A percentile compares a stretch with the other conserved stretches of the same genome.
Evolutionary conservation across 2,329 filamentous ascomycete species (phyloP).

Genomic region (Fusarium torreyae): DNA sequence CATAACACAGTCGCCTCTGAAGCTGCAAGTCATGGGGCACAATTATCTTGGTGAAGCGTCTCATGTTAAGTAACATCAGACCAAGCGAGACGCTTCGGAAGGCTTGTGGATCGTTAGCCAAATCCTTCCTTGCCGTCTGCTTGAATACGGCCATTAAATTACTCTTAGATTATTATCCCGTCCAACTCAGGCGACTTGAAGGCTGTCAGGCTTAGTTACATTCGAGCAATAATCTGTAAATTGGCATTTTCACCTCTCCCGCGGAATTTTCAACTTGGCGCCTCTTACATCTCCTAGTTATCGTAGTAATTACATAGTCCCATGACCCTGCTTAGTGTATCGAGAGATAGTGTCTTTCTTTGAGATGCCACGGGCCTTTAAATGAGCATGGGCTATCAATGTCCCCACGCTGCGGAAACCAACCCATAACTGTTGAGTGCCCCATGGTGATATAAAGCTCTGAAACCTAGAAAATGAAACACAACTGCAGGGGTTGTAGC

Average conservation of each 20-base stretch:
- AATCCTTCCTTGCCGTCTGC: neutral
- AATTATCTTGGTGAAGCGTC: neutral
- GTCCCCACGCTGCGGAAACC: neutral
- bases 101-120: neutral
- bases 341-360: too few relatives aligned
- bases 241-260: too few relatives aligned
- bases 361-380: neutral
- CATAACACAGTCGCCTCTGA: constrained; percentile 1
- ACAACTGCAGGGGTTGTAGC: constrained; percentile 9
- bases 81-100: neutral
- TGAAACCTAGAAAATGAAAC: constrained; percentile 23
- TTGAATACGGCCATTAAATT: neutral
- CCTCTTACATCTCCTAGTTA: too few relatives aligned
- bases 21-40: constrained; percentile 1
- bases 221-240: neutral
- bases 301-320: too few relatives aligned
- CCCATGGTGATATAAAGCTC: neutral
- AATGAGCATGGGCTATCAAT: neutral
- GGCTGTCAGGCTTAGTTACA: too few relatives aligned
- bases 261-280: too few relatives aligned
- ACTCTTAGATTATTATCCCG: neutral
- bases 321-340: too few relatives aligned
- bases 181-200: neutral
- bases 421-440: neutral
- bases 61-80: neutral